Evolutionary conservation across 257 asterid species (phyloP).

Genomic region (Henckelia pumila): DNA sequence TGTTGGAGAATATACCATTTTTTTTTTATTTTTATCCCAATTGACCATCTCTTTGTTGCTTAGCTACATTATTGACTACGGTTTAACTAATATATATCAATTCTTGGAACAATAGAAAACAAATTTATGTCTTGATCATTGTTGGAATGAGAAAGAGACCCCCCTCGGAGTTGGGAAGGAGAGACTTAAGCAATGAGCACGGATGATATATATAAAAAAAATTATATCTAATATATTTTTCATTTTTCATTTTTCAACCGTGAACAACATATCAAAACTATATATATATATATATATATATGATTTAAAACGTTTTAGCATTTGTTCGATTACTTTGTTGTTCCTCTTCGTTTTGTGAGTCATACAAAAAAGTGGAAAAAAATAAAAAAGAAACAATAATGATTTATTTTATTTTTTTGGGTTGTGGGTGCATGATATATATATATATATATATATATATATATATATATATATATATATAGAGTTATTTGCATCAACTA

Average conservation of each 20-base stretch:
- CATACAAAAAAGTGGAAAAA: too few species aligned
- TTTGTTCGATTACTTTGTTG: neutral
- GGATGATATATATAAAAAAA: neutral
- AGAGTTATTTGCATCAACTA: too few species aligned
- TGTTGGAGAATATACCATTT: slow-evolving; percentile 29
- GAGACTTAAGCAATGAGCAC: neutral
- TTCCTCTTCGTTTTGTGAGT: neutral
- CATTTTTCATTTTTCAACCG: too few species aligned
- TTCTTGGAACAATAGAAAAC: neutral
- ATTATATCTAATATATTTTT: too few species aligned
- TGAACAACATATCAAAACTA: too few species aligned
- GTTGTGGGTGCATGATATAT: too few species aligned
- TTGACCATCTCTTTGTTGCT: slow-evolving; percentile 30
- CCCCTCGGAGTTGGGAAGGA: neutral
- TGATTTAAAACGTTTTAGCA: too few species aligned
- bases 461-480: too few species aligned
- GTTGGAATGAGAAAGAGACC: neutral
- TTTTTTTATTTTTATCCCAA: neutral
- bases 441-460: too few species aligned
- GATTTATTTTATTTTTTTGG: too few species aligned
- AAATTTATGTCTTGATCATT: slow-evolving; percentile 15
- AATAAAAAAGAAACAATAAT: too few species aligned
- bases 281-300: too few species aligned
- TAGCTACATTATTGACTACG: slow-evolving; percentile 22
- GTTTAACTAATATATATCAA: slow-evolving; percentile 10